Conservation (phyloP, 2,329 filamentous ascomycete species). For the Penicillium sp. region DNA sequence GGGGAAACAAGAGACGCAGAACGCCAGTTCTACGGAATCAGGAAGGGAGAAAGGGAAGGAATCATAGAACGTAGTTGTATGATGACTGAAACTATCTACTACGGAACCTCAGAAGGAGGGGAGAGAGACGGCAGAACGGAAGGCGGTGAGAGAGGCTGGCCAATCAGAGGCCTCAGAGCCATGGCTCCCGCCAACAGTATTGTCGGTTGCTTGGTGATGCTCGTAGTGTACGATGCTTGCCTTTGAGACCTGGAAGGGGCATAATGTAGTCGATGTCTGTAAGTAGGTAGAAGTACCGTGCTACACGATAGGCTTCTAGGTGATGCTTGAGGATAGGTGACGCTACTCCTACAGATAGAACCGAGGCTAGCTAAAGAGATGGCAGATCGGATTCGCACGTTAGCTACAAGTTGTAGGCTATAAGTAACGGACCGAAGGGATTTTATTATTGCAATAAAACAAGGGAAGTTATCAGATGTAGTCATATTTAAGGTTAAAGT, state of each 20-base stretch:
- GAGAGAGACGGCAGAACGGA: too few relatives aligned
- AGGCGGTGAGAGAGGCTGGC: too few relatives aligned
- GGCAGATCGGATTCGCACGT: not conserved
- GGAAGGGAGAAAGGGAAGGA: too few relatives aligned
- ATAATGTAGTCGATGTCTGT: not conserved
- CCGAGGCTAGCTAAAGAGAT: not conserved
- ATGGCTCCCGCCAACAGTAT: too few relatives aligned
- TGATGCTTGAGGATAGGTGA: not conserved
- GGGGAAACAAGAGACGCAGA: too few relatives aligned
- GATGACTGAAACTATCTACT: too few relatives aligned
- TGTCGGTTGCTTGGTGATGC: constrained; percentile 16
- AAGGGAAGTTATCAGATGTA: not conserved
- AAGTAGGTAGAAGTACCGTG: not conserved
- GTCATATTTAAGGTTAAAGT: not conserved
- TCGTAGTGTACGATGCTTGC: constrained; percentile 7
- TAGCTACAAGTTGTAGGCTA: not conserved
- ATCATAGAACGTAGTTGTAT: too few relatives aligned
- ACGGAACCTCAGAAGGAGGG: too few relatives aligned
- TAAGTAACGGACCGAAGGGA: not conserved
- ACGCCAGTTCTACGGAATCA: too few relatives aligned
- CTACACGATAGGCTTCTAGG: not conserved
- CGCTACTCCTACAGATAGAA: not conserved
- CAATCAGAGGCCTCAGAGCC: too few relatives aligned
- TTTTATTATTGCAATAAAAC: not conserved
- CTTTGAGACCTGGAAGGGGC: not conserved